phyloP scores from a whole-genome alignment of 2,329 filamentous ascomycete species.

The Beauveria brongniartii region DNA sequence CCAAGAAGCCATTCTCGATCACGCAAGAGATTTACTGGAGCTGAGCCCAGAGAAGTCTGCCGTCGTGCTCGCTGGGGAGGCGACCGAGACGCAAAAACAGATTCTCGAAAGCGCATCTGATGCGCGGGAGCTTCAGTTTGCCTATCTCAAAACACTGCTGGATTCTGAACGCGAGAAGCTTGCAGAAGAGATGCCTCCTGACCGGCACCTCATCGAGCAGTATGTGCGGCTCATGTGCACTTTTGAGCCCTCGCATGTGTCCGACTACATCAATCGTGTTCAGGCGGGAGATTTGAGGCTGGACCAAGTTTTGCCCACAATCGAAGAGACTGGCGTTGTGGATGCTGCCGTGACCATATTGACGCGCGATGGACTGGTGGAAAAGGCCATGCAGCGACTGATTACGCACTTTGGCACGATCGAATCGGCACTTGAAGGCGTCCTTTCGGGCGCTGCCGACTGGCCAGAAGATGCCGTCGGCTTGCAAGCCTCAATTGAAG shows the following conservation, averaged over 20 bases:
- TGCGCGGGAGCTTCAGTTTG: slow-evolving; percentile 58
- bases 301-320: slow-evolving; percentile 71
- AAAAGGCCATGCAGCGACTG: slow-evolving; percentile 76
- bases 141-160: slow-evolving; percentile 69
- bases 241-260: slow-evolving; percentile 74
- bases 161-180: slow-evolving; percentile 42
- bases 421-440: slow-evolving; percentile 66
- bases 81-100: slow-evolving; percentile 56
- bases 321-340: slow-evolving; percentile 83
- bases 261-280: slow-evolving; percentile 70
- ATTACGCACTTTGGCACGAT: slow-evolving; percentile 73
- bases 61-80: slow-evolving; percentile 51
- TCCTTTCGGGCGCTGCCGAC: slow-evolving; percentile 55
- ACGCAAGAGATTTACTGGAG: slow-evolving; percentile 57
- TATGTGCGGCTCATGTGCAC: slow-evolving; percentile 90
- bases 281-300: slow-evolving; percentile 72
- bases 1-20: slow-evolving; percentile 53
- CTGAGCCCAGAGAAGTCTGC: slow-evolving; percentile 61
- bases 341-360: slow-evolving; percentile 90
- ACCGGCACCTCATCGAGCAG: slow-evolving; percentile 62
- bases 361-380: slow-evolving; percentile 77
- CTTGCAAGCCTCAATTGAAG: slow-evolving; percentile 58
- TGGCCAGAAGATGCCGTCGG: slow-evolving; percentile 42
- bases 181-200: slow-evolving; percentile 26
- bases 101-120: slow-evolving; percentile 56